Base-by-base conservation (phyloP, 345 rosid genomes). In the Brassica cretica region DNA sequence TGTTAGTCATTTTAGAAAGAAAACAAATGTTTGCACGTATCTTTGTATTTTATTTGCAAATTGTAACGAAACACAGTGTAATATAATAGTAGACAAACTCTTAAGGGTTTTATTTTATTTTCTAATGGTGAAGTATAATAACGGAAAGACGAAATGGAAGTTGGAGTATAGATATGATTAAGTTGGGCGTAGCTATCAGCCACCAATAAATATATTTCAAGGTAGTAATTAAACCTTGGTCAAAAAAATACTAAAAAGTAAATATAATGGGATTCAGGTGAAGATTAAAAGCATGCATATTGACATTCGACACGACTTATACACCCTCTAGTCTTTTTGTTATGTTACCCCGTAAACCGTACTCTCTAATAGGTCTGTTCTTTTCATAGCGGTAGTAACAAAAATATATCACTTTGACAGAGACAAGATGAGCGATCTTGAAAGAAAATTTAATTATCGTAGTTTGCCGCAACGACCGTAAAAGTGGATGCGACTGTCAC, bases 101-200 rank as follows among this genome's bases (percentile, higher is more conserved):
- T 8, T 19, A 6, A 21, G 21, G 14, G 25, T 24, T 65, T 27
- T 33, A 35, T 0, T 35, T 39, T 10, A 19, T 70, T 14, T 27
- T 8, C 1, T 32, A 37, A 19, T 56, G 72, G 72, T 71, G 77
- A 72, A 78, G 73, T 72, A 78, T 78, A 3, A 55, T 74, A 68
- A 68, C 33, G 63, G 77, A 78, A 73, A 73, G 18, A 15, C 16
- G 66, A 79, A 37, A 68, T 73, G 49, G 77, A 68, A 62, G 74
- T 73, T 68, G 74, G 82, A 33, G 82, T 73, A 12, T 73, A 68
- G 78, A 73, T 27, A 61, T 68, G 78, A 68, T 74, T 68, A 79
- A 63, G 79, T 39, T 56, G 79, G 68, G 67, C 4, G 79, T 80
- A 63, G 75, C 70, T 74, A 69, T 79, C 82, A 74, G 71, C 82